Evolutionary conservation across 2,329 filamentous ascomycete species (phyloP).

Genomic region (Trichoderma koningii): DNA sequence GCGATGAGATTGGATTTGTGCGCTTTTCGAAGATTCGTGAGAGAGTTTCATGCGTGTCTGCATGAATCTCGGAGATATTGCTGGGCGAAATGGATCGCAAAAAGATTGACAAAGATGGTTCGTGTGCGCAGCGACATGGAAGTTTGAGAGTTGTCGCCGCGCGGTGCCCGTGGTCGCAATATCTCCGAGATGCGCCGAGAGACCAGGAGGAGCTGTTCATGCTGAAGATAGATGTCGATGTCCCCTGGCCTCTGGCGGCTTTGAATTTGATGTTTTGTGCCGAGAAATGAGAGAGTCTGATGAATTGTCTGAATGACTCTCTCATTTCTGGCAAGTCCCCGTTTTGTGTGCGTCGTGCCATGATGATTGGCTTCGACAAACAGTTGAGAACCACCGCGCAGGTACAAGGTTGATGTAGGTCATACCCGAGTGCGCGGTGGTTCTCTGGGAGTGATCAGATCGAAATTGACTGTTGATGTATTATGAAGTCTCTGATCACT

Average conservation of each 20-base stretch:
- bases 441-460: conserved; percentile 9
- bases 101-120: background rate
- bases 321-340: conserved; percentile 14
- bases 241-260: conserved; percentile 4
- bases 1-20: background rate
- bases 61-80: conserved; percentile 8
- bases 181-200: conserved; percentile 4
- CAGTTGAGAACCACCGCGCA: conserved; percentile 5
- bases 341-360: background rate
- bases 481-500: background rate
- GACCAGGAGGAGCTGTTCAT: background rate
- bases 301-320: background rate
- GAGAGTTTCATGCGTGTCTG: background rate
- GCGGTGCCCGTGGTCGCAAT: background rate
- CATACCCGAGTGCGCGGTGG: background rate
- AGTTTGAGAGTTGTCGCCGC: background rate
- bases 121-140: background rate
- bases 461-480: background rate
- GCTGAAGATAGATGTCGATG: background rate
- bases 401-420: background rate
- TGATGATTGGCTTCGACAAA: background rate
- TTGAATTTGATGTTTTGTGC: conserved; percentile 1
- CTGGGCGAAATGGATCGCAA: conserved; percentile 3
- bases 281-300: conserved; percentile 4
- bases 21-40: background rate